Evolutionary conservation across 148 eudicot species (phyloP).

Genomic region (Beta vulgaris): DNA sequence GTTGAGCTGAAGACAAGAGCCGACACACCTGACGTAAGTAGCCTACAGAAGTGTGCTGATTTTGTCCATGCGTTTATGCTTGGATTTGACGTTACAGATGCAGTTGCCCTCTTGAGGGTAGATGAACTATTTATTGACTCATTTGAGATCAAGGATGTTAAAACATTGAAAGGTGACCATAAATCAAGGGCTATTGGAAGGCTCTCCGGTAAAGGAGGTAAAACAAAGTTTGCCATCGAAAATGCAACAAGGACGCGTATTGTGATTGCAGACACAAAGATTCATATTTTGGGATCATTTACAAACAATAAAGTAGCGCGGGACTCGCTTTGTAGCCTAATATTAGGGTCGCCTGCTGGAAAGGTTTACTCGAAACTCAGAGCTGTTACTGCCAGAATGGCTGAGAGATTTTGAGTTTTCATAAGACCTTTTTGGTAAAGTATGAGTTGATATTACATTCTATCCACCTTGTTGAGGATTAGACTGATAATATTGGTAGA

Average conservation of each 20-base stretch:
- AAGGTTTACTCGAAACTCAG: conserved; percentile 87
- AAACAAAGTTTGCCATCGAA: conserved; percentile 82
- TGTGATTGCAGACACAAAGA: conserved; percentile 72
- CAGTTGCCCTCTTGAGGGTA: conserved; percentile 57
- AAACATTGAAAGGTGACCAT: conserved; percentile 77
- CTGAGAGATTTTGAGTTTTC: conserved; percentile 68
- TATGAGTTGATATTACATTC: too few species aligned
- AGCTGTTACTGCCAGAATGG: conserved; percentile 71
- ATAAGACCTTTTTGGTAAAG: too few species aligned
- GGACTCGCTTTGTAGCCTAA: conserved; percentile 73
- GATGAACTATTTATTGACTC: conserved; percentile 77
- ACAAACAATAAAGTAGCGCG: conserved; percentile 69
- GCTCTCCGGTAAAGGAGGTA: conserved; percentile 85
- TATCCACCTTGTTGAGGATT: too few species aligned
- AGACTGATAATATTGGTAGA: too few species aligned
- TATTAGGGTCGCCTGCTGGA: conserved; percentile 89
- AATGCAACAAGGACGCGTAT: conserved; percentile 80
- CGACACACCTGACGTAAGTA: conserved; percentile 72
- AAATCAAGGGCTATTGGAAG: conserved; percentile 82
- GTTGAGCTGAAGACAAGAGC: conserved; percentile 71
- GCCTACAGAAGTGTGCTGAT: conserved; percentile 80
- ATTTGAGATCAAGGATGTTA: conserved; percentile 84
- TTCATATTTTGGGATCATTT: conserved; percentile 71
- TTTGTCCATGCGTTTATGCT: conserved; percentile 85
- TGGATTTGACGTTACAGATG: conserved; percentile 75